Conservation (phyloP, 2,329 filamentous ascomycete species). For the Fusarium pseudocircinatum region DNA sequence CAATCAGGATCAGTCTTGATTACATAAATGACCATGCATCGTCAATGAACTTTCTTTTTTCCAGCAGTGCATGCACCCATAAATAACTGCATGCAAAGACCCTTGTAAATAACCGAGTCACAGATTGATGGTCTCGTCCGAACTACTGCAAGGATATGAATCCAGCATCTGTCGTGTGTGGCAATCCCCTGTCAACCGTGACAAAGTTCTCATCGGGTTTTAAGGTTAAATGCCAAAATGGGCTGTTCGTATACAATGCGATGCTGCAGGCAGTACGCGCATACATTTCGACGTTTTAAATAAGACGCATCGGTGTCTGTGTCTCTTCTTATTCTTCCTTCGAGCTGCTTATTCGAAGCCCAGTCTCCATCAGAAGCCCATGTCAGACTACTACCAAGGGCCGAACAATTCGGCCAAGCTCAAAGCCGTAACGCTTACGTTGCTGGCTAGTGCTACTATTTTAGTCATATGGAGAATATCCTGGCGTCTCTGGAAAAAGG, state of each 20-base stretch:
- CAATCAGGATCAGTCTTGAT: too few relatives aligned
- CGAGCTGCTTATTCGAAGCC: background rate
- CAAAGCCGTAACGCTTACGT: background rate
- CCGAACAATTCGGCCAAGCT: conserved; percentile 2
- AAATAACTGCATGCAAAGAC: too few relatives aligned
- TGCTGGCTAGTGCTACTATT: background rate
- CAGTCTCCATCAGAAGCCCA: background rate
- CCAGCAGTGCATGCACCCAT: too few relatives aligned
- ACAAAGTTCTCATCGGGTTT: too few relatives aligned
- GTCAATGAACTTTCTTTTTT: too few relatives aligned
- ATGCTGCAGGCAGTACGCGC: too few relatives aligned
- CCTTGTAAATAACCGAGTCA: too few relatives aligned
- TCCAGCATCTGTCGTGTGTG: too few relatives aligned
- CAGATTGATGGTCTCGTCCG: too few relatives aligned
- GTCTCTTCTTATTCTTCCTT: background rate
- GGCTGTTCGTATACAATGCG: background rate
- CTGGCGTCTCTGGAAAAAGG: background rate
- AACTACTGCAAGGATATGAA: too few relatives aligned
- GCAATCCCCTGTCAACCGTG: too few relatives aligned
- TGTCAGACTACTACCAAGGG: background rate
- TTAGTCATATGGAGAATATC: conserved; percentile 2
- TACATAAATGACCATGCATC: too few relatives aligned
- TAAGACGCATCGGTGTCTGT: background rate
- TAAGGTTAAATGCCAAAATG: background rate
- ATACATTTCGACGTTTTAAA: background rate